Conservation (phyloP, 306 rosid genomes). For the Vigna trinervia region DNA sequence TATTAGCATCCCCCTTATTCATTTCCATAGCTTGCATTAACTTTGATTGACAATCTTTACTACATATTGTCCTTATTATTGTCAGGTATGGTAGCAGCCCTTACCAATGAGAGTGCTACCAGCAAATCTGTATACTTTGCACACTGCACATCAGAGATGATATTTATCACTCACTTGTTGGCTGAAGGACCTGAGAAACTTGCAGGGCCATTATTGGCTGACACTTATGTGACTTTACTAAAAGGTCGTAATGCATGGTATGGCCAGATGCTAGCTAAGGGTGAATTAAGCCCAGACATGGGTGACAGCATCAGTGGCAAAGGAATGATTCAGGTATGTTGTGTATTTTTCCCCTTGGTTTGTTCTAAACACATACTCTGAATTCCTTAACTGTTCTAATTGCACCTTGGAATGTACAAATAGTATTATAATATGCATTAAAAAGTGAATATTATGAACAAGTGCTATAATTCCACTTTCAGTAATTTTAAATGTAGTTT, state of each 20-base stretch:
- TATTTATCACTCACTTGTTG: constrained; percentile 68
- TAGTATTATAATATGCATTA: constrained; percentile 5
- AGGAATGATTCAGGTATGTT: constrained; percentile 92
- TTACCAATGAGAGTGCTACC: constrained; percentile 94
- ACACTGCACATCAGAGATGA: constrained; percentile 95
- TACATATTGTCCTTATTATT: neutral
- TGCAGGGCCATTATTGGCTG: constrained; percentile 92
- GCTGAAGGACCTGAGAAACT: constrained; percentile 88
- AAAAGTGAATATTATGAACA: neutral
- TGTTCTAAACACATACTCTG: neutral
- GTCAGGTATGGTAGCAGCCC: constrained; percentile 95
- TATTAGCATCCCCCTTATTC: no score
- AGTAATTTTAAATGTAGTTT: neutral
- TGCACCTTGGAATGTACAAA: constrained; percentile 24
- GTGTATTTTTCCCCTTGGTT: neutral
- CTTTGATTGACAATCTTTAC: constrained; percentile 15
- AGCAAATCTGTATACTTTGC: constrained; percentile 95
- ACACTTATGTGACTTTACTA: constrained; percentile 85
- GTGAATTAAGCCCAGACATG: constrained; percentile 83
- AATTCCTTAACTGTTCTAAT: neutral
- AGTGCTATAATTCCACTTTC: no score
- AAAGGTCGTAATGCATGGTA: constrained; percentile 78
- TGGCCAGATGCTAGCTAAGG: constrained; percentile 84
- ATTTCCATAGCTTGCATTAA: neutral
- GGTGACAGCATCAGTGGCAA: constrained; percentile 92